These are phyloP conservation scores for Xylariales sp. DNA, from an alignment of 2,329 filamentous ascomycete species.

Conservation along the genomic window DNA sequence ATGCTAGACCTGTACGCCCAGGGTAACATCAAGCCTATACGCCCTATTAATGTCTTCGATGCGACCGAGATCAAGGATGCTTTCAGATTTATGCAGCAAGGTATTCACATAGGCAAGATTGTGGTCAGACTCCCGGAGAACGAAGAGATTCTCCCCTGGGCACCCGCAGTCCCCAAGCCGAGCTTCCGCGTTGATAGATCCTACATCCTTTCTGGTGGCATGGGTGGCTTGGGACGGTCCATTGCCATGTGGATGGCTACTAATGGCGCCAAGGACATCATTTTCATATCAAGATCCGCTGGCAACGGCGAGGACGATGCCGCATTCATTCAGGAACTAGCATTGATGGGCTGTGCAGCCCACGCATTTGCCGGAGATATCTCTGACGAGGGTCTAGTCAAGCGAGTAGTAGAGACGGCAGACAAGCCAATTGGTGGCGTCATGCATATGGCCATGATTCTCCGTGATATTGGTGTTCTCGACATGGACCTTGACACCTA, in stretches of 20 bases:
- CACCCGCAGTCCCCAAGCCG: background rate
- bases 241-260: background rate
- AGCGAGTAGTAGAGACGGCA: background rate
- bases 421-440: background rate
- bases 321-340: constrained; percentile 3
- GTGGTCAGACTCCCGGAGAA: constrained; percentile 22
- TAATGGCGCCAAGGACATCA: background rate
- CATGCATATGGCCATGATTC: background rate
- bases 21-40: constrained; percentile 11
- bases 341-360: background rate
- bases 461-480: background rate
- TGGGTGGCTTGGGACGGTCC: background rate
- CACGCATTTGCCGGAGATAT: background rate
- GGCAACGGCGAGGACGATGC: constrained; percentile 10
- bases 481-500: constrained; percentile 18
- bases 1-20: constrained; percentile 10
- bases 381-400: background rate
- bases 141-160: background rate
- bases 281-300: background rate
- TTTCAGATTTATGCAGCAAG: constrained; percentile 33
- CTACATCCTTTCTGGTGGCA: background rate
- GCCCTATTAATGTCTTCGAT: constrained; percentile 16
- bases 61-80: constrained; percentile 23
- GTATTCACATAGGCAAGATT: constrained; percentile 37
- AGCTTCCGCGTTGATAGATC: background rate